phyloP scores from a whole-genome alignment of 169 alveolate species.

The Pseudocohnilembus persalinus region DNA sequence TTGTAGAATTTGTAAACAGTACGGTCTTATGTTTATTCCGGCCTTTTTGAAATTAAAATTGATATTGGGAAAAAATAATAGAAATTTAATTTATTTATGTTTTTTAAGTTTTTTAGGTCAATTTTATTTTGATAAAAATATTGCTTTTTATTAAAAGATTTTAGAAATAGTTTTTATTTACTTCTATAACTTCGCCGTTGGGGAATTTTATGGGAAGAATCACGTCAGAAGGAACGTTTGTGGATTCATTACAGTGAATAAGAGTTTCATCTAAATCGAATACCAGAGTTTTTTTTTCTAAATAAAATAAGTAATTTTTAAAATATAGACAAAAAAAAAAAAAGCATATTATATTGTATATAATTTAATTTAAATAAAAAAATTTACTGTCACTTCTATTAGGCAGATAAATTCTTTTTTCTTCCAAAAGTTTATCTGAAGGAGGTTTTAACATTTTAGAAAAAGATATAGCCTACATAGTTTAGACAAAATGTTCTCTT shows the following conservation, averaged over 20 bases:
- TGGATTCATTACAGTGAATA: constrained; percentile 69
- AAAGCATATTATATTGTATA: not conserved
- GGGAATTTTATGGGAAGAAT: constrained; percentile 56
- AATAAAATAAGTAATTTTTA: constrained; percentile 4
- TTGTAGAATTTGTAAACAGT: constrained; percentile 60
- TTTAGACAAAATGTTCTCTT: constrained; percentile 40
- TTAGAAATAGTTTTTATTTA: constrained; percentile 15
- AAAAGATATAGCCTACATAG: constrained; percentile 42
- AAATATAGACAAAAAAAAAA: not conserved
- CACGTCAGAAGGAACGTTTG: constrained; percentile 42
- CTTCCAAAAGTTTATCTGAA: constrained; percentile 15
- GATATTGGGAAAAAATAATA: not conserved
- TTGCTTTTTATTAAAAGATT: constrained; percentile 10
- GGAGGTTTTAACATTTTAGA: constrained; percentile 24
- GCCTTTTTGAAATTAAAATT: constrained; percentile 34
- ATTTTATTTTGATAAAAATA: not conserved
- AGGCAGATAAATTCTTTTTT: constrained; percentile 33
- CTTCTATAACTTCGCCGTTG: constrained; percentile 66
- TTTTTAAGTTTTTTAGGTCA: not conserved
- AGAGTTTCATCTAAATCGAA: constrained; percentile 87
- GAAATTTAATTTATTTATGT: too few relatives aligned
- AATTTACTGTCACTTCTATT: constrained; percentile 12
- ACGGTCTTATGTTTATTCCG: constrained; percentile 77
- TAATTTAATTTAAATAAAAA: too few relatives aligned
- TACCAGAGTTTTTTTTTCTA: constrained; percentile 63